Conservation (phyloP, 169 alveolate genomes). For the Plasmodium cynomolgi region DNA sequence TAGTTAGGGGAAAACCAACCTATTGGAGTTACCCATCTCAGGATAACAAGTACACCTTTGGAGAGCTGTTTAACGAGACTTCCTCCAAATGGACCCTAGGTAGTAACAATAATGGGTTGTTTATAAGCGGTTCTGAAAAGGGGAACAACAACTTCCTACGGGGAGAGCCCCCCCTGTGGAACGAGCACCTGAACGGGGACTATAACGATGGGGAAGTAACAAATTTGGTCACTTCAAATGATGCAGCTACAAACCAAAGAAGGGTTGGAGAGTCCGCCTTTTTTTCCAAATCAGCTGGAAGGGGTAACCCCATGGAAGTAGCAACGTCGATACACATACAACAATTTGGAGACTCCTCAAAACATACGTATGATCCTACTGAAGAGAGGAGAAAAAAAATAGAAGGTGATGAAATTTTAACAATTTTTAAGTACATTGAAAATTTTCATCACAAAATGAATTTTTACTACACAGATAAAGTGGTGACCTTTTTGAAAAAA, state of each 20-base stretch:
- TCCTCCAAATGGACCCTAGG: not conserved
- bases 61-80: not conserved
- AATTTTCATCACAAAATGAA: slow-evolving; percentile 55
- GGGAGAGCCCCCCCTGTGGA: not conserved
- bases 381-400: not conserved
- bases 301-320: not conserved
- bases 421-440: slow-evolving; percentile 66
- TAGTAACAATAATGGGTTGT: not conserved
- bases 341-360: not conserved
- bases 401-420: slow-evolving; percentile 17
- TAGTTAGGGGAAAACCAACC: not conserved
- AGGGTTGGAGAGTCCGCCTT: not conserved
- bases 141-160: not conserved
- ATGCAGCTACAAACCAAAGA: not conserved
- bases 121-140: not conserved
- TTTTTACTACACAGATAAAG: slow-evolving; percentile 30
- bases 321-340: not conserved
- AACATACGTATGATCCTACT: not conserved
- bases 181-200: not conserved
- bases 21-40: not conserved
- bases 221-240: not conserved
- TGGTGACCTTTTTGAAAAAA: slow-evolving; percentile 21
- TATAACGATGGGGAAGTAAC: not conserved
- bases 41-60: slow-evolving; percentile 11
- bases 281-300: not conserved